Evolutionary conservation across 2,329 filamentous ascomycete species (phyloP), one percentile per base, ranked within the genome.

Genomic region (Scortechinia acanthostroma): DNA sequence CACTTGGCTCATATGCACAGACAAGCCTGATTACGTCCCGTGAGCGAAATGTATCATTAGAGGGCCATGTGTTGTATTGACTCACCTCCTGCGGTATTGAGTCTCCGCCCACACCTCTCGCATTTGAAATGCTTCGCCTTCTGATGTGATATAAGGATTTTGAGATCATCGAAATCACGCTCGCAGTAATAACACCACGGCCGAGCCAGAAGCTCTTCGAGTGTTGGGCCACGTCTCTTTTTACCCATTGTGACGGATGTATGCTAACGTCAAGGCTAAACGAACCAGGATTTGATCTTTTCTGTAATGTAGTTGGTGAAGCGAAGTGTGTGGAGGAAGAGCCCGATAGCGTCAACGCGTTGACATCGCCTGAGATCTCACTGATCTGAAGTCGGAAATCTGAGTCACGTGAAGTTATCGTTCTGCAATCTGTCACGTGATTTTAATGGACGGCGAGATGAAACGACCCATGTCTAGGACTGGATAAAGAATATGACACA

Each of bases 91-190:
- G 82, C 81, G 4, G 84, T 88, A 56, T 85, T 86, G 45, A 88
- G 62, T 52, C 81, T 68, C 48, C 83, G 73, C 28, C 72, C 71
- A 56, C 84, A 88, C 63, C 74, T 63, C 53, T 84, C 78, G 59
- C 84, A 88, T 63, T 84, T 86, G 69, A 85, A 88, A 60, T 88
- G 84, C 63, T 87, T 88, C 21, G 82, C 81, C 55, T 86, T 87
- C 58, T 88, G 84, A 64, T 88, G 84, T 43, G 77, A 78, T 52
- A 85, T 83, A 50, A 88, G 74, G 56, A 87, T 83, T 64, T 84
- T 86, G 33, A 85, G 62, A 58, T 88, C 83, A 60, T 87, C 82
- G 56, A 88, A 88, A 66, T 87, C 83, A 62, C 83, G 80, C 58
- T 42, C 50, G 69, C 84, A 88, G 64, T 88, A 88, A 62, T 85